Base-by-base conservation (phyloP, 208 protist species). In the Leishmania martiniquensis region DNA sequence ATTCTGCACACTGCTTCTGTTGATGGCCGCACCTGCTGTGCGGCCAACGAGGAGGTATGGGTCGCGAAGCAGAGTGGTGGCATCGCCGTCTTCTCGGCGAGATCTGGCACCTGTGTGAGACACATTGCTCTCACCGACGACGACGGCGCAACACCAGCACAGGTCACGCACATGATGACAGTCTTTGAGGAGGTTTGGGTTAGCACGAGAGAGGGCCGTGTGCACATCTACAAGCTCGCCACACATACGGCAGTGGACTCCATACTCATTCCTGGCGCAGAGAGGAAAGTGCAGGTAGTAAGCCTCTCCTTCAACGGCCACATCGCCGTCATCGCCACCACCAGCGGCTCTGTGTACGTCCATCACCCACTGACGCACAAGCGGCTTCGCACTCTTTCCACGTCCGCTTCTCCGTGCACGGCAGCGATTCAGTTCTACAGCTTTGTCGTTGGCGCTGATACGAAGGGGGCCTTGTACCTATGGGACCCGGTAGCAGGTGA, bases 171-270 rank as follows among this genome's bases (percentile, higher is more conserved):
- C n/a, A 74, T 96, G 29, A 74, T 65, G 32, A 59, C 84, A 9
- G 93, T 94, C 15, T 80, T 87, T 32, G 83, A 80, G 32, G 88
- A 95, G 67, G 80, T 97, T 2, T 97, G 93, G 93, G 80, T 79
- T 15, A 81, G 82, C 45, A 91, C 83, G 12, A 76, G 45, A 2
- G 77, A 72, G 47, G 91, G 93, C 5, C 69, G 85, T 13, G 60
- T 97, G n/a, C 75, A 89, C 60, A 84, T 90, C 55, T 82, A 91
- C 59, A 42, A 86, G 51, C 82, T 77, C 1, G 57, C 65, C 3
- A 51, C 69, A 15, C 84, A 71, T 32, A 78, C 52, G 54, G 77
- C 82, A 37, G 44, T 51, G 5, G 39, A 82, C 39, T 76, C 75
- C 0, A 54, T 91, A 67, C 67, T 55, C 15, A 20, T 83, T 51